Evolutionary conservation across 106 monocot species (phyloP).

Genomic region (Triglochin maritima): DNA sequence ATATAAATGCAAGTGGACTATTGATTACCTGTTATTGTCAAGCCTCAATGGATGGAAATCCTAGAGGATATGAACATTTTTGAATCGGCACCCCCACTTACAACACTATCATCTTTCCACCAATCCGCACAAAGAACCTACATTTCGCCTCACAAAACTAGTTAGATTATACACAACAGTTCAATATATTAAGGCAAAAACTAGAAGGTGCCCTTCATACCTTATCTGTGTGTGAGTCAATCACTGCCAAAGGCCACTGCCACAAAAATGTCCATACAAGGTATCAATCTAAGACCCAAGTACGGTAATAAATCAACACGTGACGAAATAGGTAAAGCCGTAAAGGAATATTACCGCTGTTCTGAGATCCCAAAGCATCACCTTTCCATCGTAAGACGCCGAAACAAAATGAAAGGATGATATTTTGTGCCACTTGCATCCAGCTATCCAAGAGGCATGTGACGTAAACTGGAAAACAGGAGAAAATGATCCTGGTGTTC

Average conservation of each 20-base stretch:
- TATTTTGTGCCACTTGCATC: conserved; percentile 78
- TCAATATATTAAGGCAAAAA: not conserved
- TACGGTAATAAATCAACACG: not conserved
- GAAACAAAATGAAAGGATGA: conserved; percentile 89
- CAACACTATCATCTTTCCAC: conserved; percentile 85
- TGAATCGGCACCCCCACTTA: conserved; percentile 89
- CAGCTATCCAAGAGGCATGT: conserved; percentile 76
- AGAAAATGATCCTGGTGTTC: conserved; percentile 46
- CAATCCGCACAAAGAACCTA: conserved; percentile 83
- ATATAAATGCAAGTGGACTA: too few species aligned
- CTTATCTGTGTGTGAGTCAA: conserved; percentile 75
- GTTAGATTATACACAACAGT: not conserved
- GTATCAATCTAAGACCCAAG: not conserved
- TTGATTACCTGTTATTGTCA: not conserved
- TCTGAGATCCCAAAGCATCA: conserved; percentile 98
- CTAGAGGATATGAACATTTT: conserved; percentile 66
- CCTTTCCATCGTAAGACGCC: conserved; percentile 89
- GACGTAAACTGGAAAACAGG: conserved; percentile 87
- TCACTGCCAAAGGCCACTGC: conserved; percentile 73
- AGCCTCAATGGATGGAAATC: conserved; percentile 35
- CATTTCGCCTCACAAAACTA: not conserved
- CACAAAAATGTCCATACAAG: conserved; percentile 6
- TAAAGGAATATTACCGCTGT: conserved; percentile 54
- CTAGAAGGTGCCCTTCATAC: conserved; percentile 13
- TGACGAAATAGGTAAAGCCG: not conserved